Evolutionary conservation across 1,284 basidiomycete genomes (phyloP), one percentile per base, ranked within the genome.

Genomic region (Trametes hirsuta): DNA sequence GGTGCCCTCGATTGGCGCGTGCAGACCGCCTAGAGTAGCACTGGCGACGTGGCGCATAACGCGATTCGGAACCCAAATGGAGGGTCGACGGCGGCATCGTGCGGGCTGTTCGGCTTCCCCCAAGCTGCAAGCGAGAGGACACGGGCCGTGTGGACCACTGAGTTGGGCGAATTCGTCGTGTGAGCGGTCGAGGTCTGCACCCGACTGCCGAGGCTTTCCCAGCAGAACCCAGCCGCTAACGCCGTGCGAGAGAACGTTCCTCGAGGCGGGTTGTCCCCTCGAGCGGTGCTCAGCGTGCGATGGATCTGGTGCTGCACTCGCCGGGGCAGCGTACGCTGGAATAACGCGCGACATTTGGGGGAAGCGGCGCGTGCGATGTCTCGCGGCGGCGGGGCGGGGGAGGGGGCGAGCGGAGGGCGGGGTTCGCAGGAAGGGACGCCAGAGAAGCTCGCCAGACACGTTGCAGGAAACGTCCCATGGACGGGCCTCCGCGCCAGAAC

Each of bases 401-500:
- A 48, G 48, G 6, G 6, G 6, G 41, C 10, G 41, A 50, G 22
- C 48, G 49, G 14, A 30, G 30, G 30, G 30, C 24, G 51, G 45
- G 5, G 24, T 61, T 64, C 63, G 42, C 63, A 63, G 47, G 59
- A 55, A n/a, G 36, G 35, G 42, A 48, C 55, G 63, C 48, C 57
- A 57, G 42, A 30, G 63, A 64, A 64, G 63, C 37, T 55, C 22
- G 30, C 21, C n/a, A 52, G 2, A 47, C 63, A 58, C 58, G 64
- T 53, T 55, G 49, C 41, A 42, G 55, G 55, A 62, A 59, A 44
- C 24, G 47, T 59, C 51, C 57, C 48, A 24, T 41, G 57, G n/a
- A 45, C 12, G 50, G 40, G 46, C 53, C 25, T 46, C 46, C n/a
- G 44, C 34, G 30, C 58, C 54, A 37, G 42, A 53, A 25, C 42